phyloP scores from a whole-genome alignment of 441 rosid genomes.

The Adansonia gregorii region DNA sequence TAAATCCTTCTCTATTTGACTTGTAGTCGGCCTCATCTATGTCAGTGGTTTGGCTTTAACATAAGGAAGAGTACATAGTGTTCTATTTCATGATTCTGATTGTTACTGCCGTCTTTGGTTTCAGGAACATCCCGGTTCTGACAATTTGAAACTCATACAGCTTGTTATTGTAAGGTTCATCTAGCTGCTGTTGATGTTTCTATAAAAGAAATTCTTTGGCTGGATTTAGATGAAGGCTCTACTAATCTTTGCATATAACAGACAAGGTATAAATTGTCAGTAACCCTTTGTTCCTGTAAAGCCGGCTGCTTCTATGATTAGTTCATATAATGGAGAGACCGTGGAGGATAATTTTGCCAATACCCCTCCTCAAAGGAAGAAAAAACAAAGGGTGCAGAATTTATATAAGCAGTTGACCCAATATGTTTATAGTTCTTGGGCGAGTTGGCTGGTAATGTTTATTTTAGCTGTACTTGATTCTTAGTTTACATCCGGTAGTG shows the following conservation, averaged over 20 bases:
- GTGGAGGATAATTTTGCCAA: constrained; percentile 3
- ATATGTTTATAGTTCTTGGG: too few species aligned
- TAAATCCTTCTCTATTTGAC: not conserved
- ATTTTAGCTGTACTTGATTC: not conserved
- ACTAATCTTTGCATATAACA: constrained; percentile 23
- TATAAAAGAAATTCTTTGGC: constrained; percentile 21
- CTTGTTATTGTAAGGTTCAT: too few species aligned
- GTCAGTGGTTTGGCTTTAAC: too few species aligned
- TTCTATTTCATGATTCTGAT: not conserved
- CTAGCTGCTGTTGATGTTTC: constrained; percentile 25
- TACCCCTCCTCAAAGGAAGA: not conserved
- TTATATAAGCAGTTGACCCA: too few species aligned
- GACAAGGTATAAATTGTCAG: constrained; percentile 34
- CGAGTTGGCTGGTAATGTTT: not conserved
- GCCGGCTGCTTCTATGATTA: constrained; percentile 21
- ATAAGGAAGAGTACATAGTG: too few species aligned
- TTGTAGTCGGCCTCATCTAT: not conserved
- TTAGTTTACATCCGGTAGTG: constrained; percentile 5
- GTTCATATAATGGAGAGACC: constrained; percentile 19
- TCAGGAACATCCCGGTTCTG: not conserved
- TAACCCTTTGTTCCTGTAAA: constrained; percentile 36
- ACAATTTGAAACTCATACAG: too few species aligned
- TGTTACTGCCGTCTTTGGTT: not conserved
- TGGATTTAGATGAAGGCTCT: constrained; percentile 27
- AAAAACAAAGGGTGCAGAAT: not conserved